A percentile compares a stretch with the other conserved stretches of the same genome.
phyloP scores from a whole-genome alignment of 2,329 filamentous ascomycete species.

The Ophiostoma pallidulum region DNA sequence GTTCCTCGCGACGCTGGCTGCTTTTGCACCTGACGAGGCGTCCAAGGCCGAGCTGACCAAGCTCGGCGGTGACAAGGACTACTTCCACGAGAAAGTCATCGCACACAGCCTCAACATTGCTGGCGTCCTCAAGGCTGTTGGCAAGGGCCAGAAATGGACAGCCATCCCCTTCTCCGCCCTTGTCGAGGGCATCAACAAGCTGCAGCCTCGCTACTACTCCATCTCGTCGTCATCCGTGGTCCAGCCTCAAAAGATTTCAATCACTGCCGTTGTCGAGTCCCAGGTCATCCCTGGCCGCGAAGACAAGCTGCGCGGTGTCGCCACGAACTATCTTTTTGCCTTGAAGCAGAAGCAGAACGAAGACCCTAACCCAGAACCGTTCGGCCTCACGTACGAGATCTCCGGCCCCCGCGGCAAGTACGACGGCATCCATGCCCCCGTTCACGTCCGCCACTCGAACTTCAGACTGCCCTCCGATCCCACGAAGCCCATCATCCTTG shows the following conservation, averaged over 20 bases:
- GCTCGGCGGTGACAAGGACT: slow-evolving; percentile 87
- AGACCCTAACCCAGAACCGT: slow-evolving; percentile 69
- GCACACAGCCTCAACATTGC: slow-evolving; percentile 82
- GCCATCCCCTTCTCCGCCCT: slow-evolving; percentile 88
- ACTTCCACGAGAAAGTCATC: slow-evolving; percentile 80
- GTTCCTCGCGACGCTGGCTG: slow-evolving; percentile 76
- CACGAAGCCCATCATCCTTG: slow-evolving; percentile 87
- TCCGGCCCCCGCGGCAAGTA: slow-evolving; percentile 92
- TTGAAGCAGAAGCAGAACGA: slow-evolving; percentile 95
- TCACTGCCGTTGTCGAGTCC: slow-evolving; percentile 90
- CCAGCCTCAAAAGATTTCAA: slow-evolving; percentile 88
- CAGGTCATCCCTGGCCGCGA: slow-evolving; percentile 65
- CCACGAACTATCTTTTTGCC: slow-evolving; percentile 91
- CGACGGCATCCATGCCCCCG: slow-evolving; percentile 86
- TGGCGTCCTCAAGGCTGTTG: slow-evolving; percentile 65
- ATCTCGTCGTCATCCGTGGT: slow-evolving; percentile 95
- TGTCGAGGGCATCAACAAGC: slow-evolving; percentile 86
- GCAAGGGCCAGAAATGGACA: slow-evolving; percentile 66
- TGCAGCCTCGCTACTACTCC: slow-evolving; percentile 97
- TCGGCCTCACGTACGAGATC: slow-evolving; percentile 79
- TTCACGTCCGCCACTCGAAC: slow-evolving; percentile 95
- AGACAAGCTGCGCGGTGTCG: slow-evolving; percentile 80
- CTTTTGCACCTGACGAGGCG: slow-evolving; percentile 78
- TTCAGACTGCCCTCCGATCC: slow-evolving; percentile 98
- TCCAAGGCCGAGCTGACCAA: slow-evolving; percentile 81